A percentile compares a stretch with the other conserved stretches of the same genome.
These are phyloP conservation scores for Rhodomyrtus tomentosa DNA, from an alignment of 345 rosid genomes.

Conservation along the genomic window DNA sequence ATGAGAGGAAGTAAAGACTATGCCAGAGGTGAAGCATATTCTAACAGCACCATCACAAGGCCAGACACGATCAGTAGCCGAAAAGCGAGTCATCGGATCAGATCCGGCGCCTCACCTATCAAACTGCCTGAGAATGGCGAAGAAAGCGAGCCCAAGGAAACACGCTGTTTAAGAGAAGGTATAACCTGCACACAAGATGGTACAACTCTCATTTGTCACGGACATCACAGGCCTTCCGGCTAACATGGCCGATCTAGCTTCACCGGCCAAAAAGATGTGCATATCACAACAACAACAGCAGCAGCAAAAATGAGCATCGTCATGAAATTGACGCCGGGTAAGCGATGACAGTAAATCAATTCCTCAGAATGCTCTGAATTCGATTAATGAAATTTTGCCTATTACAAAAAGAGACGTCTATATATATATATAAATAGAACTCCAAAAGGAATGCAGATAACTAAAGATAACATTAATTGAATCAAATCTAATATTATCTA, in stretches of 20 bases:
- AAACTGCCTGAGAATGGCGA: slow-evolving; percentile 1
- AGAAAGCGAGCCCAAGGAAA: slow-evolving; percentile 30
- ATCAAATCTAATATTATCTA: too few species aligned
- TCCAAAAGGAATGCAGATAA: too few species aligned
- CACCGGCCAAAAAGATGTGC: too few species aligned
- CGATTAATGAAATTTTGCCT: too few species aligned
- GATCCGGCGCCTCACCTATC: slow-evolving; percentile 20
- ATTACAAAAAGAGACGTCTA: too few species aligned
- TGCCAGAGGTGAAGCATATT: slow-evolving; percentile 81
- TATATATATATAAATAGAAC: too few species aligned
- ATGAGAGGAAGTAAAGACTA: background rate
- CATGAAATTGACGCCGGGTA: too few species aligned
- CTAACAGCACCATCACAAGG: slow-evolving; percentile 60
- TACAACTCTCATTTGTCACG: slow-evolving; percentile 52
- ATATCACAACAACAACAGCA: too few species aligned
- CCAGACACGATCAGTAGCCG: slow-evolving; percentile 24
- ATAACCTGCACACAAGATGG: slow-evolving; percentile 23
- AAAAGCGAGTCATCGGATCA: background rate
- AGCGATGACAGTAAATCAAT: too few species aligned
- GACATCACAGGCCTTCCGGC: slow-evolving; percentile 36
- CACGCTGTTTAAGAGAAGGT: slow-evolving; percentile 52
- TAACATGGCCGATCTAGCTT: slow-evolving; percentile 50
- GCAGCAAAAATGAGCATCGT: too few species aligned
- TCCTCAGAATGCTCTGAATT: too few species aligned
- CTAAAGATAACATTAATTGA: too few species aligned